These are phyloP conservation scores for Pyrenochaeta sp. DNA, from an alignment of 2,329 filamentous ascomycete genomes.

Conservation along the genomic window DNA sequence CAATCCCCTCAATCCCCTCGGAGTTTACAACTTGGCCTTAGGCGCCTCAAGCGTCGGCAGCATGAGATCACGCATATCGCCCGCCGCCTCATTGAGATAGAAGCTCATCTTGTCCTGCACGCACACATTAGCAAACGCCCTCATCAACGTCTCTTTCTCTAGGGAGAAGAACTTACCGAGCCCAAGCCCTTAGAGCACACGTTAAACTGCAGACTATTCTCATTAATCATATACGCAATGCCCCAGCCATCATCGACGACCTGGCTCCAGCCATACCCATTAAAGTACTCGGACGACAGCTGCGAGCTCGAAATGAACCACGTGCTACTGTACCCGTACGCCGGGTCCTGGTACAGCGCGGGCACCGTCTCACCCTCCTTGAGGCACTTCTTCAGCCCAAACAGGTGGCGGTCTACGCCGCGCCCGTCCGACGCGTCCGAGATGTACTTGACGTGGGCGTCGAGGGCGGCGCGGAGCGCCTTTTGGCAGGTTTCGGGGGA, in stretches of 20 bases:
- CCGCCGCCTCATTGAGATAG: conserved; percentile 92
- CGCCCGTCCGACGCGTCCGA: conserved; percentile 86
- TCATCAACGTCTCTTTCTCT: background rate
- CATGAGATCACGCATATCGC: conserved; percentile 87
- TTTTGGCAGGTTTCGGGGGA: conserved; percentile 71
- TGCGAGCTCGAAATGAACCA: conserved; percentile 93
- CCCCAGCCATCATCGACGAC: conserved; percentile 96
- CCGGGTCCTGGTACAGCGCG: conserved; percentile 84
- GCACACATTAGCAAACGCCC: conserved; percentile 20
- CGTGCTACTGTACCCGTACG: conserved; percentile 80
- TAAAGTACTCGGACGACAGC: conserved; percentile 95
- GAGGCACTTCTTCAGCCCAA: conserved; percentile 91
- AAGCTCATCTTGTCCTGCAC: conserved; percentile 84
- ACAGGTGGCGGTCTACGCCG: conserved; percentile 95
- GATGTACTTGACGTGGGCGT: conserved; percentile 89
- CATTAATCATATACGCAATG: conserved; percentile 99
- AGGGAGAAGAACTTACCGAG: conserved; percentile 54
- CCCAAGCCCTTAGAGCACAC: conserved; percentile 93
- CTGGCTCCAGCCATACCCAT: conserved; percentile 98
- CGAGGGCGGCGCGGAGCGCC: conserved; percentile 82
- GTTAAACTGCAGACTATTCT: conserved; percentile 99
- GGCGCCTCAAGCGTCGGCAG: conserved; percentile 77
- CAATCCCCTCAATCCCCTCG: no score
- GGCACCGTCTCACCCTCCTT: conserved; percentile 82
- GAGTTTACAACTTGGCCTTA: conserved; percentile 88